Conservation (phyloP, 257 asterid genomes). For the Solanum piurae region DNA sequence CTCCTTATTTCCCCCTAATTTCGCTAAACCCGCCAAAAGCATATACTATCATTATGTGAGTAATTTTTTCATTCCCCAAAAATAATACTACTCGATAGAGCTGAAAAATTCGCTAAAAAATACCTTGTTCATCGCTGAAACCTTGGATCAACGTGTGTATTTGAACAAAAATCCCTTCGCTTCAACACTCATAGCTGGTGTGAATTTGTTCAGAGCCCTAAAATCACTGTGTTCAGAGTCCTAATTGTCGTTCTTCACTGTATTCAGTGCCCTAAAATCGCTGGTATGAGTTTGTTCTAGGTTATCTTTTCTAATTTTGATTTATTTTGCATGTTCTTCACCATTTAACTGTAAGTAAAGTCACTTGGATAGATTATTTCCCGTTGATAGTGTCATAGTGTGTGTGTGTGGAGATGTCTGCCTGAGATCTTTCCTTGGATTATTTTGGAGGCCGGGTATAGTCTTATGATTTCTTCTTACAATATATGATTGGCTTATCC, state of each 20-base stretch:
- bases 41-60: too few relatives aligned
- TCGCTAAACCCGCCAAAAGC: background rate
- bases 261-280: background rate
- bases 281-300: background rate
- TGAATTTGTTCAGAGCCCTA: background rate
- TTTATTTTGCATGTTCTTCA: background rate
- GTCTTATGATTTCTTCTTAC: background rate
- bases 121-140: background rate
- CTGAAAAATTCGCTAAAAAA: background rate
- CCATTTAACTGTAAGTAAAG: background rate
- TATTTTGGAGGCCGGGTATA: background rate
- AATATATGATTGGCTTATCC: background rate
- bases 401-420: background rate
- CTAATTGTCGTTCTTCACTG: background rate
- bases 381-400: background rate
- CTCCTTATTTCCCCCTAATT: background rate
- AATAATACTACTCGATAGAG: background rate
- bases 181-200: background rate
- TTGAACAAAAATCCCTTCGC: background rate
- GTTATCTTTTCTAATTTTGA: background rate
- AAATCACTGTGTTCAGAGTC: background rate
- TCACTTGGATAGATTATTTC: background rate
- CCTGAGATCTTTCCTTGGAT: background rate
- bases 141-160: background rate
- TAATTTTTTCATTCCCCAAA: background rate